Evolutionary conservation across 495 filamentous ascomycete genomes (phyloP), one percentile per base, ranked within the genome.

Genomic region (Talaromyces borbonicus): DNA sequence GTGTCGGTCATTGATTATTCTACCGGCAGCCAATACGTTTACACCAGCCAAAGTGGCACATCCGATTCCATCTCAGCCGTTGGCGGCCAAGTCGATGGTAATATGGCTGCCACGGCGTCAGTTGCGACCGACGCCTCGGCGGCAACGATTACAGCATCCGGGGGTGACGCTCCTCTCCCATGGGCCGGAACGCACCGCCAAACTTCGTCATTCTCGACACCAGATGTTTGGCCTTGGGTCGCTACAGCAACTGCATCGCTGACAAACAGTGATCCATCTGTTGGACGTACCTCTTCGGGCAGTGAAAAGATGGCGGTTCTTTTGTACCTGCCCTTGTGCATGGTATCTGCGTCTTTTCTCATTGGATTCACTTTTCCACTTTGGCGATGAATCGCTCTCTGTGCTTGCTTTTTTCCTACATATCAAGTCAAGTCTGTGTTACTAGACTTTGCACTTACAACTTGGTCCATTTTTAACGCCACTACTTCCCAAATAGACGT

Each of bases 1-100:
- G 68, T 95, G 43, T 75, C 75, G 33, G 77, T 90, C 39, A 79
- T 79, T 32, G 92, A 98, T 66, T 96, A 96, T 68, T 94, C 87
- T 18, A 93, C 87, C 8, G 92, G 90, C 25, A 79, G 74, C 1
- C 68, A 78, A 35, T 98, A 98, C 68, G 69, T 61, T 15, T 98
- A 96, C 59, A 69, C 74, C 39, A 86, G 88, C 59, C 74, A 67
- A 25, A 80, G 73, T 23, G 92, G 92, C 29, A 75, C 72, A 18
- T 95, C 84, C 83, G 52, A 80, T 49, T 86, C 81, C 48, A 96
- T 98, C 63, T 69, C 74, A 48, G 75, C 90, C 11, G 67, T 78
- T n/a, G 84, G 79, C 38, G 89, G 85, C 38, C 75, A 72, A 46
- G 56, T 90, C 49, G 80, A 77, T 58, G 68, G 69, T 15, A 70